A percentile compares a stretch with the other conserved stretches of the same genome.
Evolutionary conservation across 177 flowering plant genomes (phyloP).

Genomic region (Vitis hybrid): DNA sequence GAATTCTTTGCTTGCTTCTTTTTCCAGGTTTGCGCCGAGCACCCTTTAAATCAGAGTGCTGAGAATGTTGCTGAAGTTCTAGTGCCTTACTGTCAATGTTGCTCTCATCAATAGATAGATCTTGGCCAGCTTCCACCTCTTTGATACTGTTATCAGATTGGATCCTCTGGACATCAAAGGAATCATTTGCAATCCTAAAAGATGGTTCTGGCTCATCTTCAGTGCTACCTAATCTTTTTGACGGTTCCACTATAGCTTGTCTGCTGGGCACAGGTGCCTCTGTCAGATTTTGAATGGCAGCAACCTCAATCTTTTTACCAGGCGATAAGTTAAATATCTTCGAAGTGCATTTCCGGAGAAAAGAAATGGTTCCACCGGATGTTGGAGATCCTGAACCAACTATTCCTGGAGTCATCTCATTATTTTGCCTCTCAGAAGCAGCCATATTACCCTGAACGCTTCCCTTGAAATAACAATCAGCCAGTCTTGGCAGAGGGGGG

Average conservation of each 20-base stretch:
- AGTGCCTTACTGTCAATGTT: conserved; percentile 23
- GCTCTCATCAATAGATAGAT: conserved; percentile 33
- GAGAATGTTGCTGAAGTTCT: conserved; percentile 41
- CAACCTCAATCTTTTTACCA: conserved; percentile 37
- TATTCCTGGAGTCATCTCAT: conserved; percentile 26
- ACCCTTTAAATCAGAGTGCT: conserved; percentile 33
- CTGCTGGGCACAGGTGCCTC: conserved; percentile 14
- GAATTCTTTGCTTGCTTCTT: conserved; percentile 40
- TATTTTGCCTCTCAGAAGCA: conserved; percentile 16
- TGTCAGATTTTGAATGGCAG: conserved; percentile 16
- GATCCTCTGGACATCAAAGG: conserved; percentile 33
- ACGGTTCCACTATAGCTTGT: conserved; percentile 16
- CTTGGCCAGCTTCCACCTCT: conserved; percentile 32
- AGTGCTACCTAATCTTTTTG: conserved; percentile 10
- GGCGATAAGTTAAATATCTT: conserved; percentile 47
- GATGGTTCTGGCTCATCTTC: conserved; percentile 37
- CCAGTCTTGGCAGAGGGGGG: conserved; percentile 26
- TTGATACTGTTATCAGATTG: conserved; percentile 33
- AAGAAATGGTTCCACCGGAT: conserved; percentile 48
- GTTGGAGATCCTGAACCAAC: conserved; percentile 33
- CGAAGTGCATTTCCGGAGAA: conserved; percentile 78
- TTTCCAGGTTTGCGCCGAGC: conserved; percentile 30
- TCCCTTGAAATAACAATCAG: conserved; percentile 24
- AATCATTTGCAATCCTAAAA: conserved; percentile 34
- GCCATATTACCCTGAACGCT: conserved; percentile 7